These are phyloP conservation scores for Cornus controversa DNA, from an alignment of 148 eudicot genomes.

Conservation along the genomic window DNA sequence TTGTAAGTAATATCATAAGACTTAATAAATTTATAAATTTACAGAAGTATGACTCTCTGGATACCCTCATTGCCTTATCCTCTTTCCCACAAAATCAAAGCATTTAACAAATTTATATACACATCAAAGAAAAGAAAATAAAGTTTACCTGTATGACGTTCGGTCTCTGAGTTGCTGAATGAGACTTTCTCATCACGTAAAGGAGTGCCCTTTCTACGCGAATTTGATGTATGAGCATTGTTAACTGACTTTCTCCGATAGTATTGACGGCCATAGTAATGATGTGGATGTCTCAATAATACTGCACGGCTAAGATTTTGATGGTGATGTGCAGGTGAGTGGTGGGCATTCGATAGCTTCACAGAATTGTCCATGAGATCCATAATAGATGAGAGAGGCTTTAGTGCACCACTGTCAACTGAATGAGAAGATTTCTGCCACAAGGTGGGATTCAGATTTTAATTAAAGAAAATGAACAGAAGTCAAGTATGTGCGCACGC, in stretches of 20 bases:
- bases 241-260: slow-evolving; percentile 47
- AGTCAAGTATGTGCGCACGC: background rate
- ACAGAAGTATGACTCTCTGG: too few relatives aligned
- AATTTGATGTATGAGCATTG: slow-evolving; percentile 53
- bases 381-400: slow-evolving; percentile 36
- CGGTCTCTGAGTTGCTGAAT: slow-evolving; percentile 41
- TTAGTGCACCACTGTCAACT: slow-evolving; percentile 26
- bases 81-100: background rate
- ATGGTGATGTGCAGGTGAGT: slow-evolving; percentile 29
- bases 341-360: slow-evolving; percentile 34
- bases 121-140: background rate
- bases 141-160: slow-evolving; percentile 45
- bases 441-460: background rate
- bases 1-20: too few relatives aligned
- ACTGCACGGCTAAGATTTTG: slow-evolving; percentile 41
- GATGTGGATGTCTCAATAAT: slow-evolving; percentile 51
- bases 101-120: background rate
- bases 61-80: background rate
- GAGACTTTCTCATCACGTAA: slow-evolving; percentile 34
- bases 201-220: slow-evolving; percentile 42
- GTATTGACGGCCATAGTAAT: slow-evolving; percentile 51
- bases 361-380: slow-evolving; percentile 47
- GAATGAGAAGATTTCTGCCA: slow-evolving; percentile 34
- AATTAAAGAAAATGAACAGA: background rate
- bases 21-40: too few relatives aligned